Evolutionary conservation across 306 rosid genomes (phyloP).

Genomic region (Cucurbita maxima): DNA sequence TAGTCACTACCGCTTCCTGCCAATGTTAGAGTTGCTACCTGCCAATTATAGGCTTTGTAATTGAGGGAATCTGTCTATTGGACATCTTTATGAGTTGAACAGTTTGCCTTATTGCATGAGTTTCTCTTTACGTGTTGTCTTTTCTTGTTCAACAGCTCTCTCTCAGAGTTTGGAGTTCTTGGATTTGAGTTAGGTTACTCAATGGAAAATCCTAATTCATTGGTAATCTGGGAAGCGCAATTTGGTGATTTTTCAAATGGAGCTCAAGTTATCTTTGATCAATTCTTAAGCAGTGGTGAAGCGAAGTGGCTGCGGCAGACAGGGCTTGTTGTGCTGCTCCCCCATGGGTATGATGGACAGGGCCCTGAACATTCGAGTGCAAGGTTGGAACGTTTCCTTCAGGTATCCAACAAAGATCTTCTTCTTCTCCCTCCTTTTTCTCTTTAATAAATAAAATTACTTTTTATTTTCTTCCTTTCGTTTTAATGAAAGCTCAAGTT

Average conservation of each 20-base stretch:
- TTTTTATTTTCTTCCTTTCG: too few relatives aligned
- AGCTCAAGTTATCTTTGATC: constrained; percentile 91
- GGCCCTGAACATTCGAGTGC: constrained; percentile 99
- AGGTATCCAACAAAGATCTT: constrained; percentile 24
- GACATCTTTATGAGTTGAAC: not conserved
- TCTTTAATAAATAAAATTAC: not conserved
- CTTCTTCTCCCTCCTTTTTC: not conserved
- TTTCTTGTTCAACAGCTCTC: constrained; percentile 47
- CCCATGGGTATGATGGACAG: constrained; percentile 96
- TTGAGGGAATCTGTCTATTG: not conserved
- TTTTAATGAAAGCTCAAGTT: too few relatives aligned
- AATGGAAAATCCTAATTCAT: constrained; percentile 91
- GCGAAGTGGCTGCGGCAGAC: constrained; percentile 96
- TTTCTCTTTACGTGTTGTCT: constrained; percentile 8
- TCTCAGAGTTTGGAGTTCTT: constrained; percentile 91
- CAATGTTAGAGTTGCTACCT: not conserved
- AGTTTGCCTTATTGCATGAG: not conserved
- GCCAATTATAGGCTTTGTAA: not conserved
- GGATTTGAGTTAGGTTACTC: constrained; percentile 97
- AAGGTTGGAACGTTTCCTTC: constrained; percentile 84
- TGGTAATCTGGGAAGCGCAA: constrained; percentile 97
- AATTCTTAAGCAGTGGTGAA: constrained; percentile 88
- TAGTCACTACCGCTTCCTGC: not conserved
- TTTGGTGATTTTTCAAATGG: constrained; percentile 98
- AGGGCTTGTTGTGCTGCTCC: constrained; percentile 84